A percentile compares a stretch with the other conserved stretches of the same genome.
Conservation (phyloP, 106 monocot species). For the Agapanthus africanus region DNA sequence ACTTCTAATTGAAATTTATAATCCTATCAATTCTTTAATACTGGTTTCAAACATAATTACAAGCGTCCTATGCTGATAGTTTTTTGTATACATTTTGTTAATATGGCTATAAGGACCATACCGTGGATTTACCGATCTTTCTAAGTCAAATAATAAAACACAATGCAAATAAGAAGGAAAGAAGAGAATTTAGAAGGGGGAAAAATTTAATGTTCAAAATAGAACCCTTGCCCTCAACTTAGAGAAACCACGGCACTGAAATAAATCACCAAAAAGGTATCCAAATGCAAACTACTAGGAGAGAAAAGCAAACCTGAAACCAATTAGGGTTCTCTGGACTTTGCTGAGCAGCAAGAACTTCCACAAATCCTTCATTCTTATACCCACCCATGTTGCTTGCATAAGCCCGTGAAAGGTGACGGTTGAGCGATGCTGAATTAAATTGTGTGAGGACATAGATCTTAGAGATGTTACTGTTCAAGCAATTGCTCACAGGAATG, state of each 20-base stretch:
- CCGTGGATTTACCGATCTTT: background rate
- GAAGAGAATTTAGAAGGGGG: too few species aligned
- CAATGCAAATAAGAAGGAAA: background rate
- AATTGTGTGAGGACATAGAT: slow-evolving; percentile 97
- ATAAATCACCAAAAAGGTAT: background rate
- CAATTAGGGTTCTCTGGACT: slow-evolving; percentile 98
- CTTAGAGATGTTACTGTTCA: slow-evolving; percentile 94
- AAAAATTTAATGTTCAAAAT: background rate
- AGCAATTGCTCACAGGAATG: slow-evolving; percentile 96
- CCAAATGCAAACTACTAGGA: background rate
- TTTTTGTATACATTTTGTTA: too few species aligned
- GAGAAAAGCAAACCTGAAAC: slow-evolving; percentile 79
- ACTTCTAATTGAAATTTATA: too few species aligned
- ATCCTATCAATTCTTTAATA: too few species aligned
- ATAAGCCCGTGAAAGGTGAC: slow-evolving; percentile 93
- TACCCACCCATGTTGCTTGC: slow-evolving; percentile 86
- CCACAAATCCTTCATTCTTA: slow-evolving; percentile 96
- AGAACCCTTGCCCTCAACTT: background rate
- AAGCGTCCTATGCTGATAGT: too few species aligned
- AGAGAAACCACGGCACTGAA: background rate
- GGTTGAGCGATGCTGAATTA: slow-evolving; percentile 97
- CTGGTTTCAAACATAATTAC: too few species aligned
- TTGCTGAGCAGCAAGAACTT: slow-evolving; percentile 98
- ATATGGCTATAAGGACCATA: too few species aligned
- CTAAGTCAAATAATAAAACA: background rate